Evolutionary conservation across 163 green algal species (phyloP), one percentile per base, ranked within the genome.

Genomic region (Scenedesmus sp.): DNA sequence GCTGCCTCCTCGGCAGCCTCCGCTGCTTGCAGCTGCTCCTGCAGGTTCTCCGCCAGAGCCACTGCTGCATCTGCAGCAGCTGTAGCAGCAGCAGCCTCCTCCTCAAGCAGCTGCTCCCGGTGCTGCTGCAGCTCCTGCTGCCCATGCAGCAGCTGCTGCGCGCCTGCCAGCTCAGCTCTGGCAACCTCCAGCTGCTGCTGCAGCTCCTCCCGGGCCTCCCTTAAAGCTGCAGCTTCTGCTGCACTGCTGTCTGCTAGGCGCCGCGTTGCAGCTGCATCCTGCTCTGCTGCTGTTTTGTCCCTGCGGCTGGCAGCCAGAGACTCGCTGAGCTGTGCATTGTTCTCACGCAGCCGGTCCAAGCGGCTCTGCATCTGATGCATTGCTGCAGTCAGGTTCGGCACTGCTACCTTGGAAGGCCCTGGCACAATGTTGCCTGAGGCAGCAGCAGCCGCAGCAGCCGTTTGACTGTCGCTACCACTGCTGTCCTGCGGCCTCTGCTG

Each of bases 351-450:
- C 34, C 15, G 55, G 5, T 88, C 57, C 18, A 88, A 4, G 4
- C 59, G 46, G 23, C 83, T 46, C 59, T 59, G 83, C n/a, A 88
- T 26, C 56, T 74, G 83, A 13, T 88, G 56, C 83, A 88, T 88
- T 46, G 57, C 57, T 77, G 66, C 57, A 52, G 70, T 10, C 4
- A 79, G 70, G 70, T 46, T 52, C 6, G 70, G 23, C 70, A 13
- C 23, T 79, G 70, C 70, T 4, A 52, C 4, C 70, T 79, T 13
- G 6, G 70, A 6, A 52, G 23, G 4, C 6, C 70, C 70, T 79
- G 70, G 70, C 70, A 79, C 20, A 52, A 46, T 79, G 23, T 13
- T 79, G 70, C 70, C 70, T 52, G 23, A 54, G 2, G 23, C 23
- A 52, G 70, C 70, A 79, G 23, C 23, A 15, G 4, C 23, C 23